Base-by-base conservation (phyloP, 345 rosid genomes). In the Brassica incana region DNA sequence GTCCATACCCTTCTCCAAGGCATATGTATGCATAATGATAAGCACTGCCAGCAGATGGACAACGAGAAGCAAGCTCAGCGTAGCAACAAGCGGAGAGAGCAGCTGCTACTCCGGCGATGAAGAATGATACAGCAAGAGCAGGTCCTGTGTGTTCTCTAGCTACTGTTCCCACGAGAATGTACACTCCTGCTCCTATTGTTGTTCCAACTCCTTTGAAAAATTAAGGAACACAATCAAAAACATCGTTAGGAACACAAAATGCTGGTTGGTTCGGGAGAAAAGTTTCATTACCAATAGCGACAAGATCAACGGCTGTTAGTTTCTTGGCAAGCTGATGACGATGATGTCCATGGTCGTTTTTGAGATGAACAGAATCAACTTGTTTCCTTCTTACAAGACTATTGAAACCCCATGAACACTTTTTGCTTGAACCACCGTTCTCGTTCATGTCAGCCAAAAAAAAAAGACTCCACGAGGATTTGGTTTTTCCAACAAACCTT, bases 11-110 rank as follows among this genome's bases (percentile, higher is more conserved):
- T 87, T 95, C 99, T 69, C 99, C 99, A 8, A 90, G 85, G 79
- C 98, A 95, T 29, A 95, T 90, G 85, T 95, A 95, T 0, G 99
- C 78, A 84, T 93, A 95, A 56, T 95, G 99, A 86, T 95, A 95
- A 65, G 99, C 99, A 86, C 99, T 95, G 76, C 99, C 99, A 72
- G 99, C 99, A 71, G 99, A 95, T 1, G 99, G 99, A 73, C 97
- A 95, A 0, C 98, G 94, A 80, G 90, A 83, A 60, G 98, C 91
- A 52, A 95, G 96, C 84, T 95, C 99, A 0, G 99, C 99, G 78
- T 95, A 95, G 80, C 99, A 95, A 78, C 92, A 91, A 1, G 99
- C 97, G 0, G 99, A 93, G 72, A 95, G 94, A 66, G 96, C 94
- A 59, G 99, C 94, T 5, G 99, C 98, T 9, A 91, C 79, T 54